Conservation (phyloP, 352 stramenopile species). For the Phytophthora nicotianae region DNA sequence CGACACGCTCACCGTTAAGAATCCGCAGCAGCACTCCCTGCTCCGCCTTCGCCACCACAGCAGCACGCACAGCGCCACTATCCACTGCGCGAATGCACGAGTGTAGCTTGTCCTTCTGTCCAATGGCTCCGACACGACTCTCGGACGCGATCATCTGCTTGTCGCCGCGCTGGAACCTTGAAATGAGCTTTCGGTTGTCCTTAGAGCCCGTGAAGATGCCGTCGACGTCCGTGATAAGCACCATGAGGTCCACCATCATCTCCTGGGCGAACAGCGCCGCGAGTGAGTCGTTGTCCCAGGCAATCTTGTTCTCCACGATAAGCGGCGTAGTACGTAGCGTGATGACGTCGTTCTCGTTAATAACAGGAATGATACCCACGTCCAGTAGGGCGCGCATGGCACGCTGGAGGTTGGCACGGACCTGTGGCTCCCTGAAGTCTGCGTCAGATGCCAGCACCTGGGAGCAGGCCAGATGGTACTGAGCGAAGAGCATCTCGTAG, state of each 20-base stretch:
- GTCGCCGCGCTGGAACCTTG: slow-evolving; percentile 53
- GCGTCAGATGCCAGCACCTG: slow-evolving; percentile 82
- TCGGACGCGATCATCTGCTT: slow-evolving; percentile 50
- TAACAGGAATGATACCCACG: slow-evolving; percentile 84
- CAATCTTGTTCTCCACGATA: slow-evolving; percentile 62
- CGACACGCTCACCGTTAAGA: slow-evolving; percentile 68
- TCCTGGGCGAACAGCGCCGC: slow-evolving; percentile 78
- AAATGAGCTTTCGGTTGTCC: slow-evolving; percentile 39
- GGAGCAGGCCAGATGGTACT: slow-evolving; percentile 85
- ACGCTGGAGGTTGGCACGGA: slow-evolving; percentile 70
- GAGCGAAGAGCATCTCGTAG: slow-evolving; percentile 87
- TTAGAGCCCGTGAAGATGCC: slow-evolving; percentile 53
- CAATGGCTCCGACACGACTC: slow-evolving; percentile 64
- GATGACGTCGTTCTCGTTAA: slow-evolving; percentile 90
- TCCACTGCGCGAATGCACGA: slow-evolving; percentile 83
- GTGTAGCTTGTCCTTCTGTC: slow-evolving; percentile 84
- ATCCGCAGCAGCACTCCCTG: slow-evolving; percentile 65
- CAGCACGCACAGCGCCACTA: slow-evolving; percentile 59
- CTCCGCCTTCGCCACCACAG: slow-evolving; percentile 71
- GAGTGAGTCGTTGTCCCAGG: slow-evolving; percentile 88
- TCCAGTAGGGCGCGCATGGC: slow-evolving; percentile 72
- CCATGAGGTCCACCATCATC: slow-evolving; percentile 74
- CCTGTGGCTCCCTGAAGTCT: slow-evolving; percentile 69
- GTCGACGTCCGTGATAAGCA: slow-evolving; percentile 79
- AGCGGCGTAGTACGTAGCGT: slow-evolving; percentile 68